A percentile compares a stretch with the other conserved stretches of the same genome.
phyloP scores from a whole-genome alignment of 305 asterid species.

The Rubia occidens region DNA sequence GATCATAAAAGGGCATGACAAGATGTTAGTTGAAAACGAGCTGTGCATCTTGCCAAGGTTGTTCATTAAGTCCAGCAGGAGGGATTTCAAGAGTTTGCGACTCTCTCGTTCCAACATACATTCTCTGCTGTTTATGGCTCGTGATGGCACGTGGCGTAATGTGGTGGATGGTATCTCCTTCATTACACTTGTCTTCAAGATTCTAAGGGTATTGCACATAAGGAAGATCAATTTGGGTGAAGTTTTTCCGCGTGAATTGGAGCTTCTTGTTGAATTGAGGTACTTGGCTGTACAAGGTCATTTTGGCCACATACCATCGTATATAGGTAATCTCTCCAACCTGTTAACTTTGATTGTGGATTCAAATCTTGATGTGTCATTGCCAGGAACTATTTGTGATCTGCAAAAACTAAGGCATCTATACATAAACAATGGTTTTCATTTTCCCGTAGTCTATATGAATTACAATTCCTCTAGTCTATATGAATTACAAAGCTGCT shows the following conservation, averaged over 20 bases:
- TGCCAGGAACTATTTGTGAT: background rate
- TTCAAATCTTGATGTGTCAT: background rate
- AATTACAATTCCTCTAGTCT: background rate
- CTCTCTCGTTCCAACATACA: background rate
- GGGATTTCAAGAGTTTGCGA: background rate
- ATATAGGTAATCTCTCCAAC: background rate
- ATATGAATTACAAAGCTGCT: background rate
- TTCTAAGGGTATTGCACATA: background rate
- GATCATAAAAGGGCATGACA: background rate
- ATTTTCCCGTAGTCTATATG: too few relatives aligned
- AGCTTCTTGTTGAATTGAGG: background rate
- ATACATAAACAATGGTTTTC: background rate
- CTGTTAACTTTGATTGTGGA: background rate
- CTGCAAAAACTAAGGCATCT: background rate
- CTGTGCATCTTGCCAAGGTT: background rate
- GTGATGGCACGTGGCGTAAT: too few relatives aligned
- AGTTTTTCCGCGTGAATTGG: background rate
- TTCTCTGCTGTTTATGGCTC: background rate
- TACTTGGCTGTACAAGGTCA: too few relatives aligned
- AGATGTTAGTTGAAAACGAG: background rate
- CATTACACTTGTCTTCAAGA: background rate
- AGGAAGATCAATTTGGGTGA: background rate
- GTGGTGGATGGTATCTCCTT: background rate
- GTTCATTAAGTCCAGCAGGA: background rate
- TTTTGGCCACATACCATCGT: too few relatives aligned